Conservation (phyloP, 345 rosid genomes). For the Cardamine resedifolia region DNA sequence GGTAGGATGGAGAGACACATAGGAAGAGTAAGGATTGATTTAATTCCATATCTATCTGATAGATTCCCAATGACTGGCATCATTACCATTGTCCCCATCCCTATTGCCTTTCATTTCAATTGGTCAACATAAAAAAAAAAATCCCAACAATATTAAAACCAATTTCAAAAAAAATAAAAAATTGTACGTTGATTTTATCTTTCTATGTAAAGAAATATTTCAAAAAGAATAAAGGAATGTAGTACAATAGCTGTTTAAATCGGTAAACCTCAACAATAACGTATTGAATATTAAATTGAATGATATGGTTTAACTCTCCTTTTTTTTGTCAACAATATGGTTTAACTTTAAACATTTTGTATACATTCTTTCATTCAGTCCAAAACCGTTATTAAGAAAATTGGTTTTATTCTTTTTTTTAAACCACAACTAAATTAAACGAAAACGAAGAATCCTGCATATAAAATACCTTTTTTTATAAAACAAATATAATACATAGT, state of each 20-base stretch:
- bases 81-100: slow-evolving; percentile 76
- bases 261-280: too few species aligned
- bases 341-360: background rate
- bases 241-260: too few species aligned
- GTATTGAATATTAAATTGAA: background rate
- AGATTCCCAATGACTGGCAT: slow-evolving; percentile 82
- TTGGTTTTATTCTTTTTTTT: too few species aligned
- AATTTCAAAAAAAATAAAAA: too few species aligned
- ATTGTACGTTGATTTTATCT: too few species aligned
- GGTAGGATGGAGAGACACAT: slow-evolving; percentile 61
- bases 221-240: too few species aligned
- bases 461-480: too few species aligned
- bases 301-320: background rate
- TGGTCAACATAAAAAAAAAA: background rate
- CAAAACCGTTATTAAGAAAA: background rate
- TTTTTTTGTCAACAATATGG: background rate
- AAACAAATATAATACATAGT: too few species aligned
- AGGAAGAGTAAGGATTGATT: slow-evolving; percentile 70
- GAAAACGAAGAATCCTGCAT: too few species aligned
- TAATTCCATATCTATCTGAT: slow-evolving; percentile 81
- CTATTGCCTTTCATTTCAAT: slow-evolving; percentile 66
- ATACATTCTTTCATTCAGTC: background rate
- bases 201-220: too few species aligned
- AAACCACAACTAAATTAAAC: too few species aligned
- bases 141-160: background rate